phyloP scores from a whole-genome alignment of 495 filamentous ascomycete species.

The Cryomyces antarcticus region DNA sequence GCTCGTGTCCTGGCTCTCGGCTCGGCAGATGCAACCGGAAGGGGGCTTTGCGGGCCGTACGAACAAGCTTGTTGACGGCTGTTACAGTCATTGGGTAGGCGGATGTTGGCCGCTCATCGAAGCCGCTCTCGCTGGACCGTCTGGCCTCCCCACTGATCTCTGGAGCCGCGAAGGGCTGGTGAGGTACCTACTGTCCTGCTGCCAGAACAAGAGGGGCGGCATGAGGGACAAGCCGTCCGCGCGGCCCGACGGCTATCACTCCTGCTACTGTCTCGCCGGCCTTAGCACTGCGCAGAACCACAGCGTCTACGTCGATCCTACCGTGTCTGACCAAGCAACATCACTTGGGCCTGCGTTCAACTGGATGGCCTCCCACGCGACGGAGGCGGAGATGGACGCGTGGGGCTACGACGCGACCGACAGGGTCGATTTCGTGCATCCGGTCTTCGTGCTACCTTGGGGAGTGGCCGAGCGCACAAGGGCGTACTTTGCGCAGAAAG shows the following conservation, averaged over 20 bases:
- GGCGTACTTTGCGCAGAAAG: slow-evolving; percentile 38
- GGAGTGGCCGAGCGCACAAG: slow-evolving; percentile 40
- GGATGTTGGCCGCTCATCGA: slow-evolving; percentile 82
- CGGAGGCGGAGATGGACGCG: slow-evolving; percentile 16
- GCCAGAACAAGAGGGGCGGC: slow-evolving; percentile 60
- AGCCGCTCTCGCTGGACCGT: slow-evolving; percentile 42
- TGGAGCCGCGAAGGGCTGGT: slow-evolving; percentile 72
- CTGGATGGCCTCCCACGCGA: slow-evolving; percentile 31
- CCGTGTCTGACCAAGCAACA: slow-evolving; percentile 8
- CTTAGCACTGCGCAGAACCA: slow-evolving; percentile 63
- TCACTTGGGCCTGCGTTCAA: slow-evolving; percentile 22
- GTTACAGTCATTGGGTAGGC: slow-evolving; percentile 94
- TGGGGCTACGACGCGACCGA: slow-evolving; percentile 29
- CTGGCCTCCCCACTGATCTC: slow-evolving; percentile 15
- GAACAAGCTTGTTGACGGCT: slow-evolving; percentile 97
- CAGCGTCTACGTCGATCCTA: slow-evolving; percentile 32
- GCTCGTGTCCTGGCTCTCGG: slow-evolving; percentile 69
- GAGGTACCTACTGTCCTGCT: slow-evolving; percentile 75
- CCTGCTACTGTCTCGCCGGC: slow-evolving; percentile 74
- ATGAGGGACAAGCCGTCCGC: slow-evolving; percentile 85
- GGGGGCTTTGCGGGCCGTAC: slow-evolving; percentile 82
- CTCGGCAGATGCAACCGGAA: slow-evolving; percentile 77
- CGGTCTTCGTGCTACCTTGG: slow-evolving; percentile 68
- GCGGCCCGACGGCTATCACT: slow-evolving; percentile 76
- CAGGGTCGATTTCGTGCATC: slow-evolving; percentile 42